Evolutionary conservation across 768 basidiomycete species (phyloP), one percentile per base, ranked within the genome.

Genomic region (Hemileccinum rubropunctum): DNA sequence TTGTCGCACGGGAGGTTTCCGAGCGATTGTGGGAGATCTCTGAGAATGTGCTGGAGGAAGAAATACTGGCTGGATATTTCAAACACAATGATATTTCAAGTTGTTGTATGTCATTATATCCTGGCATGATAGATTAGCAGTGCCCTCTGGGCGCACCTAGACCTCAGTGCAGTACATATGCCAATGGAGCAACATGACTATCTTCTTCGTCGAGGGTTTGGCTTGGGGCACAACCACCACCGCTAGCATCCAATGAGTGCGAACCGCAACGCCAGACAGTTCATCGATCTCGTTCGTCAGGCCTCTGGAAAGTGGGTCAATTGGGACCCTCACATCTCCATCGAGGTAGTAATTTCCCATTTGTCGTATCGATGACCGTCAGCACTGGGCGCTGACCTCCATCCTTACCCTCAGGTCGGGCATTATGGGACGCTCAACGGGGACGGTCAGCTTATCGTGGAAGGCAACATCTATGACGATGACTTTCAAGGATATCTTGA

Each of bases 241-340:
- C n/a, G n/a, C n/a, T 13, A n/a, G 7, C 11, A 14, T 1, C n/a
- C 28, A n/a, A 50, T 26, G 35, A 30, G 9, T 9, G 23, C 34
- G 34, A 50, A 55, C 37, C 49, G 50, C 35, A 45, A 58, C 5
- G 59, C 51, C 0, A 56, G 65, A 32, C 65, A 65, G 38, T 68
- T 57, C 46, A 53, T 65, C 38, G 66, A 68, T 35, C 61, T 68
- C 40, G 58, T 69, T 40, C 58, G 43, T 15, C 41, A 36, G 5
- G 48, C 45, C 11, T 63, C 64, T 23, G 63, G 60, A n/a, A 65
- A 67, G 45, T 67, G 63, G 60, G 53, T 63, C 10, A 68, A 57
- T 42, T 70, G 62, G 64, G 65, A 68, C 48, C 61, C 68, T n/a
- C 63, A 65, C 32, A 61, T 57, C 40, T 57, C 55, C 35, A 52